Evolutionary conservation across 768 basidiomycete genomes (phyloP).

Genomic region (Saitozyma sp.): DNA sequence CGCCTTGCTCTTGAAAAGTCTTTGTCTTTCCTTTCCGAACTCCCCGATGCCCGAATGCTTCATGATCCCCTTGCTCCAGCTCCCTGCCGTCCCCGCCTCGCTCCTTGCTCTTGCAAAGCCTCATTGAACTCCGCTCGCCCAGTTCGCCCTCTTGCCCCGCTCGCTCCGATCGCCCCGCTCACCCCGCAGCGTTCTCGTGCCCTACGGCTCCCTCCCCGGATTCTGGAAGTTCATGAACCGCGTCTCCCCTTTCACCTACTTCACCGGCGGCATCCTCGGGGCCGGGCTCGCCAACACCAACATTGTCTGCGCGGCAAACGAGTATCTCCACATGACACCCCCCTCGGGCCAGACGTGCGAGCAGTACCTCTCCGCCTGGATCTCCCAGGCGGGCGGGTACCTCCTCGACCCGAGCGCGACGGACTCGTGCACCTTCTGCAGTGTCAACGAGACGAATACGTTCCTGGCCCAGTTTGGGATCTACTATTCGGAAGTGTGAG

Average conservation of each 20-base stretch:
- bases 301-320: constrained; percentile 66
- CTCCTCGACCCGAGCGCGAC: constrained; percentile 67
- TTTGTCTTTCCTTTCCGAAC: no score
- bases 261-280: constrained; percentile 39
- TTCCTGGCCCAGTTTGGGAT: constrained; percentile 65
- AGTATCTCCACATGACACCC: constrained; percentile 71
- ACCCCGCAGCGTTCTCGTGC: constrained; percentile 42
- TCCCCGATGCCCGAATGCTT: no score
- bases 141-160: no score
- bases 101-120: no score
- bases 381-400: constrained; percentile 67
- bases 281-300: constrained; percentile 62
- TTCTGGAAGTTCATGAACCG: constrained; percentile 52
- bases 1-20: no score
- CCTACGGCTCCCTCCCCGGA: constrained; percentile 36
- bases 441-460: constrained; percentile 62
- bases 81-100: no score
- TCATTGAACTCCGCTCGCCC: background rate
- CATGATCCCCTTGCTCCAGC: no score
- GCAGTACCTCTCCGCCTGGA: constrained; percentile 70
- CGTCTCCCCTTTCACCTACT: constrained; percentile 54
- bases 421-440: constrained; percentile 68
- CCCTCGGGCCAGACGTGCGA: constrained; percentile 71
- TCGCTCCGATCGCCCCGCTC: constrained; percentile 8
- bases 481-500: constrained; percentile 57